Conservation (phyloP, 192 early-diverging fungal species). For the Backusella psychrophila region DNA sequence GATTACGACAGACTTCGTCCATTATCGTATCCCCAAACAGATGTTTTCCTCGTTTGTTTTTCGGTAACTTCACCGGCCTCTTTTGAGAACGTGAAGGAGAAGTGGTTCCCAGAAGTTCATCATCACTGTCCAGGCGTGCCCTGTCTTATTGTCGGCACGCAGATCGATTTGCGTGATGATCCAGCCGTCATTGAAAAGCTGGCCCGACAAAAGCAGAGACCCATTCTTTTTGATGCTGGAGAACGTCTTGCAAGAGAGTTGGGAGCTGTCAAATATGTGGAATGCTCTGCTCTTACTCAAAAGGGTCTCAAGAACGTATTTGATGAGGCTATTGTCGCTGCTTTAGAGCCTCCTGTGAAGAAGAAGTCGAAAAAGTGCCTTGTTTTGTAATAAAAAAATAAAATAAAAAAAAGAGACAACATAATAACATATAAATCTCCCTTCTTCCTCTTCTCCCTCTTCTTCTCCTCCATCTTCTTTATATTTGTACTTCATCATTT, state of each 20-base stretch:
- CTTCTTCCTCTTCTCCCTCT: background rate
- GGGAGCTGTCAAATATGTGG: constrained; percentile 89
- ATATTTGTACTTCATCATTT: background rate
- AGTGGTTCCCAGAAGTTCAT: constrained; percentile 95
- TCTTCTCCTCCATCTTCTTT: background rate
- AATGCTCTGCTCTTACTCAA: constrained; percentile 91
- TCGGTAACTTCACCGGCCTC: constrained; percentile 88
- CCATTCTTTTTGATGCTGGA: constrained; percentile 76
- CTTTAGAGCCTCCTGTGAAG: constrained; percentile 82
- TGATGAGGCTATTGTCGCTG: constrained; percentile 96
- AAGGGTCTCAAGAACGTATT: constrained; percentile 93
- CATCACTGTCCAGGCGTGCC: constrained; percentile 96
- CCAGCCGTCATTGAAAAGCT: constrained; percentile 75
- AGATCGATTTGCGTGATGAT: constrained; percentile 88
- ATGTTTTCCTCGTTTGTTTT: constrained; percentile 95
- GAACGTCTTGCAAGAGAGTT: constrained; percentile 82
- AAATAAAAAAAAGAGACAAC: background rate
- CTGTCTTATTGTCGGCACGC: constrained; percentile 91
- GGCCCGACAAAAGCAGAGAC: constrained; percentile 76
- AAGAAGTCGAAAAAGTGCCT: constrained; percentile 82
- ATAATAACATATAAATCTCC: background rate
- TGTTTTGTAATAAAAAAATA: constrained; percentile 57
- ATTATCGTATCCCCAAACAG: constrained; percentile 92
- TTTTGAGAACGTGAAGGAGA: constrained; percentile 94
- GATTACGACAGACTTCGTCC: constrained; percentile 94